Base-by-base conservation (phyloP, 2,329 filamentous ascomycete species). In the Sporothrix globosa region DNA sequence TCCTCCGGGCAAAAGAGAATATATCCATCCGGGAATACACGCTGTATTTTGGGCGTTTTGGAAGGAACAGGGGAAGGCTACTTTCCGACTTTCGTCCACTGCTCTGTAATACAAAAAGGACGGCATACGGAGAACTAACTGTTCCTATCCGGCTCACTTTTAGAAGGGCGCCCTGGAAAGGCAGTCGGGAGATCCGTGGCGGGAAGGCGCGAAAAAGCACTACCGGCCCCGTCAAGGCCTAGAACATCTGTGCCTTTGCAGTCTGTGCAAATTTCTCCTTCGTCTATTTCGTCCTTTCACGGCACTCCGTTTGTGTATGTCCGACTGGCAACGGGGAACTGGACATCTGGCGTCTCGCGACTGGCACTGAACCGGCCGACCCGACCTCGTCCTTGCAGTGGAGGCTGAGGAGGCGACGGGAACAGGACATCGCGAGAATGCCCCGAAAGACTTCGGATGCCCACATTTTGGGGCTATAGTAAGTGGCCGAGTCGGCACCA, bases 221-320 rank as follows among this genome's bases (percentile, higher is more conserved):
- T 65, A 21, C 60, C 60, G 41, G 30, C n/a, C n/a, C n/a, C n/a
- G n/a, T n/a, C n/a, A n/a, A n/a, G n/a, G n/a, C n/a, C n/a, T n/a
- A n/a, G n/a, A n/a, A n/a, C n/a, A n/a, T n/a, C 39, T 17, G 14
- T 34, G 9, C 61, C 17, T 65, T 9, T 13, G 10, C 46, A 13
- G 54, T n/a, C 56, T 61, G 34, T 60, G 10, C 41, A 17, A n/a
- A 34, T 21, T n/a, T 61, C n/a, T 17, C 27, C 39, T 21, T 54
- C 44, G 27, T 61, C 39, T 39, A 30, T 34, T 41, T 58, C 39
- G 58, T 46, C 58, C 58, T 61, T 46, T 39, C 58, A 39, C 39
- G 58, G 58, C 58, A n/a, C 58, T 61, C 39, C 58, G 58, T n/a
- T n/a, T 61, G 17, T 46, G 44, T 46, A 30, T n/a, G 39, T 61